Conservation (phyloP, 1,139 yeast species). For the Geotrichum siamense region DNA sequence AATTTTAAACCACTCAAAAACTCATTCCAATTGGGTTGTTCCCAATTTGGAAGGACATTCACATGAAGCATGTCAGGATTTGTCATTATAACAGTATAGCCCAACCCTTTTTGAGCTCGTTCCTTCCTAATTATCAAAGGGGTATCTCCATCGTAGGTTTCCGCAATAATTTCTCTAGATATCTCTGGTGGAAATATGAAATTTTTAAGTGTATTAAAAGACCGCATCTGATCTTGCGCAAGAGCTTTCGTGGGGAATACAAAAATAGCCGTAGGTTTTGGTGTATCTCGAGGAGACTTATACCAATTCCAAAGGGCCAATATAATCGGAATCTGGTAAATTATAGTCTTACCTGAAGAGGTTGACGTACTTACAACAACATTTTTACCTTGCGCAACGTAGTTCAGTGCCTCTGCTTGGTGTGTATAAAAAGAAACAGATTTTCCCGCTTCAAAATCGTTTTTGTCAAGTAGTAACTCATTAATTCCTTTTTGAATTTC, state of each 20-base stretch:
- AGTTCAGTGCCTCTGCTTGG: slow-evolving; percentile 68
- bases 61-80: slow-evolving; percentile 93
- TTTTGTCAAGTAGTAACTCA: slow-evolving; percentile 35
- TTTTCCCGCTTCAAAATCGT: slow-evolving; percentile 1
- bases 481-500: slow-evolving; percentile 45
- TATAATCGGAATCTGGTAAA: slow-evolving; percentile 82
- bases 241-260: slow-evolving; percentile 95
- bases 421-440: slow-evolving; percentile 55
- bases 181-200: slow-evolving; percentile 20
- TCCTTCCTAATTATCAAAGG: slow-evolving; percentile 44
- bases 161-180: slow-evolving; percentile 43
- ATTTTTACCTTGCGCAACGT: slow-evolving; percentile 48
- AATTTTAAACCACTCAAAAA: slow-evolving; percentile 58
- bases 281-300: neutral
- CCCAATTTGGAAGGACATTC: slow-evolving; percentile 58
- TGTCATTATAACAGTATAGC: slow-evolving; percentile 68
- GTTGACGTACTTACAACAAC: slow-evolving; percentile 89
- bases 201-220: slow-evolving; percentile 54
- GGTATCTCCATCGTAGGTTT: slow-evolving; percentile 93
- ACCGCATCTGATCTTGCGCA: slow-evolving; percentile 91
- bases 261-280: slow-evolving; percentile 65
- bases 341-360: slow-evolving; percentile 88
- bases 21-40: slow-evolving; percentile 51
- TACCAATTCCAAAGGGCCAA: slow-evolving; percentile 36
- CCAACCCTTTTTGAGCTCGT: slow-evolving; percentile 46